Conservation (phyloP, 768 basidiomycete genomes). For the Cystoderma amianthinum region DNA sequence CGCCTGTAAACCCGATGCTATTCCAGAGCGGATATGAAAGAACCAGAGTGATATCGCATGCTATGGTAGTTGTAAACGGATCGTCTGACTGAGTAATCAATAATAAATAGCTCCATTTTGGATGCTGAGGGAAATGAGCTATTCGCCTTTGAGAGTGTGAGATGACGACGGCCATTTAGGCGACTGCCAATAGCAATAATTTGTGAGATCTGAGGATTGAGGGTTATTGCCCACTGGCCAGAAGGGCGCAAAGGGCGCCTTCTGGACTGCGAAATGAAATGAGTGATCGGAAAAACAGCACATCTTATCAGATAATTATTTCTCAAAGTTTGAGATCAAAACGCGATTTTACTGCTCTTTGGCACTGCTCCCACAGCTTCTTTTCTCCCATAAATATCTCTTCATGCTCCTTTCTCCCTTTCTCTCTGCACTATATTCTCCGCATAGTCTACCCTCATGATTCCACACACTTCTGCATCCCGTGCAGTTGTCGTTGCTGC, state of each 20-base stretch:
- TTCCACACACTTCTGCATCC: conserved; percentile 25
- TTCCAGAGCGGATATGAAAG: background rate
- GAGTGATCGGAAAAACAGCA: background rate
- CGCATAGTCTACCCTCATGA: conserved; percentile 25
- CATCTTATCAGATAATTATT: conserved; percentile 23
- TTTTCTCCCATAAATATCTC: conserved; percentile 22
- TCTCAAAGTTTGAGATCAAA: background rate
- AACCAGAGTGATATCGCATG: background rate
- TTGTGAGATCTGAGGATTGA: background rate
- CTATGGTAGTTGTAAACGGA: background rate
- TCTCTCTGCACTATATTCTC: too few species aligned
- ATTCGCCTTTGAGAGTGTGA: conserved; percentile 12
- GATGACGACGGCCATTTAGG: too few species aligned
- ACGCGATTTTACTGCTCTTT: background rate
- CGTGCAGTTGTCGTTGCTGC: conserved; percentile 23
- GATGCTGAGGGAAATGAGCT: conserved; percentile 18
- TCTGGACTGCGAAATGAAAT: background rate
- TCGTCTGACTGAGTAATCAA: background rate
- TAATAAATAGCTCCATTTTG: too few species aligned
- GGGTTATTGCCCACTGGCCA: background rate
- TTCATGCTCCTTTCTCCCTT: conserved; percentile 13
- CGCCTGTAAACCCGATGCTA: background rate
- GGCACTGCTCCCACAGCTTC: conserved; percentile 11
- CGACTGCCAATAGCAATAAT: background rate
- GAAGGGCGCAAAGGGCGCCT: background rate